Conservation (phyloP, 805 yeast genomes). For the Blastobotrys americana region DNA sequence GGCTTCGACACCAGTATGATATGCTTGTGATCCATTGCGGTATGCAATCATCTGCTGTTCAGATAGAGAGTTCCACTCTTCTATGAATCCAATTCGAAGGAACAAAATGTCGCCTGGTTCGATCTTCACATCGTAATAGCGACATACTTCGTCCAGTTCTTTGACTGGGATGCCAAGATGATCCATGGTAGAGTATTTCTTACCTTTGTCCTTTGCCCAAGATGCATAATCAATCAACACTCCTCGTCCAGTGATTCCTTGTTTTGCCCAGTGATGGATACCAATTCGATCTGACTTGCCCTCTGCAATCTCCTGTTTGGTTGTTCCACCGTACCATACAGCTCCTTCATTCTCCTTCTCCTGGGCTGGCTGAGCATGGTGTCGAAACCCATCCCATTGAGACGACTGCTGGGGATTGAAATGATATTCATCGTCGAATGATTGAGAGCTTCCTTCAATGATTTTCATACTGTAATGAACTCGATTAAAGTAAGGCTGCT, state of each 20-base stretch:
- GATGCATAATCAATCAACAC: constrained; percentile 29
- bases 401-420: constrained; percentile 30
- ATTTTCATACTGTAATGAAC: constrained; percentile 5
- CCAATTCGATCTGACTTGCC: constrained; percentile 15
- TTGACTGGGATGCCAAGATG: constrained; percentile 22
- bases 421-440: constrained; percentile 26
- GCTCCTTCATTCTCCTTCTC: constrained; percentile 9
- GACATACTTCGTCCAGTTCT: constrained; percentile 22
- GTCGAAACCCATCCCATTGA: constrained; percentile 33
- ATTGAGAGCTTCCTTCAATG: constrained; percentile 6
- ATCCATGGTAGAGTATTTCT: constrained; percentile 24
- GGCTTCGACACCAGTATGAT: constrained; percentile 24
- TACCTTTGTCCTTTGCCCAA: constrained; percentile 26
- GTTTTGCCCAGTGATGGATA: constrained; percentile 23
- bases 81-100: constrained; percentile 28
- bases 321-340: constrained; percentile 21
- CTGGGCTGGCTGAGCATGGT: constrained; percentile 23
- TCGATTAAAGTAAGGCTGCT: constrained; percentile 17
- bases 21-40: constrained; percentile 8
- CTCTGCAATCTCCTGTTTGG: constrained; percentile 19
- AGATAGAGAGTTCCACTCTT: constrained; percentile 22
- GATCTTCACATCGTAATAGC: constrained; percentile 22
- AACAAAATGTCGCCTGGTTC: constrained; percentile 29
- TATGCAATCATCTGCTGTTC: constrained; percentile 10
- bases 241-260: constrained; percentile 32